Evolutionary conservation across 2,329 filamentous ascomycete genomes (phyloP).

Genomic region (Plenodomus biglobosus): DNA sequence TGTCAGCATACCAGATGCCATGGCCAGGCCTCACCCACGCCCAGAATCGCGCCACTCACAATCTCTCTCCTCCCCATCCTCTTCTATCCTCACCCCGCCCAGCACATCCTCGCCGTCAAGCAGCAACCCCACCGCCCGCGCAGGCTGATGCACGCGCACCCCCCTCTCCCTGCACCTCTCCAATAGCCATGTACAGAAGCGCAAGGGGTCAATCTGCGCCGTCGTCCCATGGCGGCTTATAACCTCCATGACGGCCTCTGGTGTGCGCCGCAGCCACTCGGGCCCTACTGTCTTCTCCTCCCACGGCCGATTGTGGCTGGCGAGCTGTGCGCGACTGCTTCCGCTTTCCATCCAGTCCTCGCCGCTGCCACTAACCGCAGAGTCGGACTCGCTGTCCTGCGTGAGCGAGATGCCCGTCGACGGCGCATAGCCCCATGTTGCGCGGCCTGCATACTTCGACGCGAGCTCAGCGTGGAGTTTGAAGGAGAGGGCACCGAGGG

Average conservation of each 20-base stretch:
- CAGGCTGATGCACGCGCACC: constrained; percentile 67
- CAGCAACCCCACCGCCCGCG: constrained; percentile 56
- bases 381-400: constrained; percentile 49
- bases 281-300: constrained; percentile 46
- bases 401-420: constrained; percentile 61
- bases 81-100: constrained; percentile 49
- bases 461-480: constrained; percentile 67
- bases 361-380: constrained; percentile 49
- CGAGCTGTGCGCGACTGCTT: constrained; percentile 61
- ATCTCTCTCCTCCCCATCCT: constrained; percentile 7
- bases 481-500: constrained; percentile 68
- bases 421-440: constrained; percentile 60
- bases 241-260: constrained; percentile 60
- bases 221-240: constrained; percentile 63
- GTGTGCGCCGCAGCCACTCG: constrained; percentile 59
- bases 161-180: constrained; percentile 59
- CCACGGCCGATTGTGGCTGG: constrained; percentile 40
- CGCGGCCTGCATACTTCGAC: constrained; percentile 57
- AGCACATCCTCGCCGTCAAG: constrained; percentile 56
- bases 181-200: constrained; percentile 67
- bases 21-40: too few species aligned
- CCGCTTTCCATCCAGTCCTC: constrained; percentile 69
- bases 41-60: constrained; percentile 3
- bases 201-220: constrained; percentile 69
- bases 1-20: too few species aligned